phyloP scores from a whole-genome alignment of 2,329 filamentous ascomycete genomes.

The Aspergillus neoniger region DNA sequence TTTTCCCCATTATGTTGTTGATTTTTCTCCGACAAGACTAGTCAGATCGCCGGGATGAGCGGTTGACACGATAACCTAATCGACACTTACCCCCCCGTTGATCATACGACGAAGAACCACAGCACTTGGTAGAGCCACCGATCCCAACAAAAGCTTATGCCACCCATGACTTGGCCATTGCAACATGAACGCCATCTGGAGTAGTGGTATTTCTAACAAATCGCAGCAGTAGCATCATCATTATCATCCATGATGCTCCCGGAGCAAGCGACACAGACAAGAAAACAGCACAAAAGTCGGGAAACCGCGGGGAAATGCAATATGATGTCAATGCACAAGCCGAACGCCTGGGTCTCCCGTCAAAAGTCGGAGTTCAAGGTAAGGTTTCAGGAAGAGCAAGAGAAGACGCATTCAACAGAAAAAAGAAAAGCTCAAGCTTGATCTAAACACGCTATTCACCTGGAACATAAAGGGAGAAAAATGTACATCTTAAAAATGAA shows the following conservation, averaged over 20 bases:
- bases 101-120: slow-evolving; percentile 1
- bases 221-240: neutral
- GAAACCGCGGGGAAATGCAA: slow-evolving; percentile 2
- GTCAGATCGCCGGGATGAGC: neutral
- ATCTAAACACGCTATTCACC: slow-evolving; percentile 38
- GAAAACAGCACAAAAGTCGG: neutral
- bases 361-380: neutral
- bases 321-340: slow-evolving; percentile 8
- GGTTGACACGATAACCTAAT: neutral
- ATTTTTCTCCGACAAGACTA: neutral
- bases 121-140: neutral
- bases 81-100: neutral
- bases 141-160: neutral
- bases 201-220: neutral
- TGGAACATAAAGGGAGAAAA: slow-evolving; percentile 29
- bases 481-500: slow-evolving; percentile 43
- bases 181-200: neutral
- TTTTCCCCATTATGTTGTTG: neutral
- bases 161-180: neutral
- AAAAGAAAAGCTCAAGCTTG: slow-evolving; percentile 15
- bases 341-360: slow-evolving; percentile 15
- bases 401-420: neutral
- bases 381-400: neutral
- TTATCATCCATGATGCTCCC: neutral
- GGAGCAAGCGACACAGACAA: neutral